Conservation (phyloP, 2,329 filamentous ascomycete species). For the Xylaria arbuscula region DNA sequence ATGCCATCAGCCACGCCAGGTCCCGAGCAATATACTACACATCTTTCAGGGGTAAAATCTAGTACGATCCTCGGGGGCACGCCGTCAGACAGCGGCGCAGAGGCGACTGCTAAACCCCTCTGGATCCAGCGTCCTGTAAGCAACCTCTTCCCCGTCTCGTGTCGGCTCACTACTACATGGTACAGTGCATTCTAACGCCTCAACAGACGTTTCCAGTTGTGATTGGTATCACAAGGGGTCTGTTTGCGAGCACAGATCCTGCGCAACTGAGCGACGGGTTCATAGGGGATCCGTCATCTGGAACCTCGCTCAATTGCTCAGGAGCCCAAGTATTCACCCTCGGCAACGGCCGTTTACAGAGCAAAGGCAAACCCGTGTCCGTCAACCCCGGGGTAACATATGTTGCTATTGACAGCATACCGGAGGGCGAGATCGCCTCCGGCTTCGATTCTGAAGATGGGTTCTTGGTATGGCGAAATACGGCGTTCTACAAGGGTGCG, state of each 20-base stretch:
- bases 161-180: neutral
- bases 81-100: neutral
- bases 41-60: too few relatives aligned
- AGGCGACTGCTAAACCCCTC: neutral
- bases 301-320: conserved; percentile 31
- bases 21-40: neutral
- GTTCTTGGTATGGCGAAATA: conserved; percentile 38
- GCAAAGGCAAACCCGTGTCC: conserved; percentile 26
- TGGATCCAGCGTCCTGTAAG: conserved; percentile 10
- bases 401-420: conserved; percentile 31
- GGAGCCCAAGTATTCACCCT: conserved; percentile 34
- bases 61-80: neutral
- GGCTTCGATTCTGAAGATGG: conserved; percentile 32
- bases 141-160: neutral
- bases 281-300: conserved; percentile 27
- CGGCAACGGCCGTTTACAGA: conserved; percentile 30
- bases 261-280: conserved; percentile 30
- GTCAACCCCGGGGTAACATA: conserved; percentile 35
- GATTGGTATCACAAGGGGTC: conserved; percentile 4
- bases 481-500: conserved; percentile 34
- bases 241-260: neutral
- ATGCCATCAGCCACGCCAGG: neutral
- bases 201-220: conserved; percentile 16
- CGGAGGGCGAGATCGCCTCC: conserved; percentile 27
- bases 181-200: neutral